phyloP scores from a whole-genome alignment of 805 yeast genomes.

The Helenozyma baotianmanensis region DNA sequence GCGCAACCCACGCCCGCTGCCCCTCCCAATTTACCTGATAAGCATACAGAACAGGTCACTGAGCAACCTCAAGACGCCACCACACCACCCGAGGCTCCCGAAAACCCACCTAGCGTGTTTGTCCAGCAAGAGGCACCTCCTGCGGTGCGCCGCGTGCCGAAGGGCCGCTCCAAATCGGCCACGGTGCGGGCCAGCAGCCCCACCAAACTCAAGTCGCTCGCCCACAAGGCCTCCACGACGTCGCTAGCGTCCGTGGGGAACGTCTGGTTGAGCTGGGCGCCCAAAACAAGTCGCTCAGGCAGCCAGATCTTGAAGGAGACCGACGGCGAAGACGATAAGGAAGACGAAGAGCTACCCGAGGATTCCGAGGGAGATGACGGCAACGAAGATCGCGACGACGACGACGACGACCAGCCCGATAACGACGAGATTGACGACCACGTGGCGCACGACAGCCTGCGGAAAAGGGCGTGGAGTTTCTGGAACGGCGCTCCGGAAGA shows the following conservation, averaged over 20 bases:
- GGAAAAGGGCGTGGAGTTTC: conserved; percentile 33
- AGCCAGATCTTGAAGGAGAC: too few species aligned
- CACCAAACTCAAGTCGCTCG: conserved; percentile 2
- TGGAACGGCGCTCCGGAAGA: conserved; percentile 22
- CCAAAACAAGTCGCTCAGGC: conserved; percentile 4
- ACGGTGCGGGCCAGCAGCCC: too few species aligned
- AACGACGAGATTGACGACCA: conserved; percentile 34
- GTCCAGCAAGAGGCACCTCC: too few species aligned
- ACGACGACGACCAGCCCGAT: conserved; percentile 19
- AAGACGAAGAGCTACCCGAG: conserved; percentile 11
- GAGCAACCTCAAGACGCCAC: too few species aligned
- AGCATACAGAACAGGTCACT: too few species aligned
- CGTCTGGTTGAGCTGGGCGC: conserved; percentile 25
- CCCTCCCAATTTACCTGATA: too few species aligned
- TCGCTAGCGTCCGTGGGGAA: conserved; percentile 22
- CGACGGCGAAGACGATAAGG: conserved; percentile 14
- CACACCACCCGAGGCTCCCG: too few species aligned
- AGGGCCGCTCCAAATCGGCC: too few species aligned
- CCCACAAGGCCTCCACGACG: conserved; percentile 19
- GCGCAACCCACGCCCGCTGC: too few species aligned
- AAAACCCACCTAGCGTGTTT: too few species aligned
- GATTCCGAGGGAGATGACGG: conserved; percentile 17
- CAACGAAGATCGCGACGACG: conserved; percentile 17
- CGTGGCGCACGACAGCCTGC: conserved; percentile 8
- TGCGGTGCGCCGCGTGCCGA: too few species aligned